These are phyloP conservation scores for Fragaria vesca DNA, from an alignment of 306 rosid species.

Conservation along the genomic window DNA sequence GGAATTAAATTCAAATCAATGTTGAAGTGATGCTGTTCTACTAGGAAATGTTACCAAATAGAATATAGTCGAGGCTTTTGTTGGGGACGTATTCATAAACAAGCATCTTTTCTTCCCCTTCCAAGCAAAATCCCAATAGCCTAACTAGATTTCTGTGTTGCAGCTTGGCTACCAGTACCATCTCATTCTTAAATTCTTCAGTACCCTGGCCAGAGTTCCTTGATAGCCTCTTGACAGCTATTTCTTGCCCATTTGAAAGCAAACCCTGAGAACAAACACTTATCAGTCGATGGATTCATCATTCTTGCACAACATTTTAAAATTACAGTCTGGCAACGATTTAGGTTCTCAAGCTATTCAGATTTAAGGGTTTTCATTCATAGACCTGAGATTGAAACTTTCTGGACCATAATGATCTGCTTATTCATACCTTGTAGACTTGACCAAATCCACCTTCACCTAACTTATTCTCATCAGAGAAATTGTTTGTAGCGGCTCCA, in stretches of 20 bases:
- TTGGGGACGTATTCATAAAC: conserved; percentile 52
- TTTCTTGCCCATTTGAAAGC: conserved; percentile 40
- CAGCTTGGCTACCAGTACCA: conserved; percentile 51
- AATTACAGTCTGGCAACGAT: background rate
- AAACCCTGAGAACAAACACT: conserved; percentile 38
- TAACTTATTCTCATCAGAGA: conserved; percentile 33
- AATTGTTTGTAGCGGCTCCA: conserved; percentile 42
- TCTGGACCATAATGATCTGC: background rate
- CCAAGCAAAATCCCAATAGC: conserved; percentile 58
- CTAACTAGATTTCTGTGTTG: conserved; percentile 57
- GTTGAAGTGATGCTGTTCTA: background rate
- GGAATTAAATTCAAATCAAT: background rate
- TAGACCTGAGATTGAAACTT: background rate
- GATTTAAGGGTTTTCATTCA: background rate
- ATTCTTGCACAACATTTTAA: background rate
- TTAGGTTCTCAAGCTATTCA: background rate
- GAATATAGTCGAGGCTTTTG: conserved; percentile 49
- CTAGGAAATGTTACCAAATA: conserved; percentile 33
- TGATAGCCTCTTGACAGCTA: conserved; percentile 68
- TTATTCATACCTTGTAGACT: conserved; percentile 48
- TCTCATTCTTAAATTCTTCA: conserved; percentile 56
- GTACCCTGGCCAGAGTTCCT: conserved; percentile 48
- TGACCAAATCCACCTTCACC: conserved; percentile 58
- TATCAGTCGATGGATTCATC: background rate
- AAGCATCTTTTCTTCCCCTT: conserved; percentile 53